Conservation (phyloP, 441 rosid genomes). For the Pelargonium myrrhifolium region DNA sequence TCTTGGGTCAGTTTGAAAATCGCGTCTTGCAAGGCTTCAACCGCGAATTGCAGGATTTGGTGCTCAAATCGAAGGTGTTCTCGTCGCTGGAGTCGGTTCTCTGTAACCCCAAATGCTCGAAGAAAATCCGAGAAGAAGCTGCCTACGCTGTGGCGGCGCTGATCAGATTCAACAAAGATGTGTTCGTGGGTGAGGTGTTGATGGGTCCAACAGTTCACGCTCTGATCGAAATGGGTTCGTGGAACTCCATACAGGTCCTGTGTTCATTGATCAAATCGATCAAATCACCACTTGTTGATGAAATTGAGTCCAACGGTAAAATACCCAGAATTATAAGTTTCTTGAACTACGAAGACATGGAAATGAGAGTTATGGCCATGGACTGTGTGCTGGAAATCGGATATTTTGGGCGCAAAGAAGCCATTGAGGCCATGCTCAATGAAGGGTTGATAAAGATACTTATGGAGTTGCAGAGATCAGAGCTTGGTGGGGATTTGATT, state of each 20-base stretch:
- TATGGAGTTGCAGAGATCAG: conserved; percentile 50
- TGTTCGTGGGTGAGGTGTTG: conserved; percentile 50
- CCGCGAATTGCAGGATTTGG: conserved; percentile 44
- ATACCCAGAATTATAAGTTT: conserved; percentile 37
- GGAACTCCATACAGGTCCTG: conserved; percentile 31
- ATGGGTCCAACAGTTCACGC: conserved; percentile 43
- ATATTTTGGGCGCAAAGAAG: conserved; percentile 57
- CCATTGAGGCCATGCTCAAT: conserved; percentile 41
- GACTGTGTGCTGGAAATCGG: conserved; percentile 58
- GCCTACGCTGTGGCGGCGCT: conserved; percentile 37
- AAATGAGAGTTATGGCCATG: conserved; percentile 30
- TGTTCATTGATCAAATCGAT: conserved; percentile 37
- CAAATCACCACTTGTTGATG: conserved; percentile 54
- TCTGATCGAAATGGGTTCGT: conserved; percentile 33
- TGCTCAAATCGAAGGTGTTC: conserved; percentile 40
- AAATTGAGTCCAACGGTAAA: conserved; percentile 38
- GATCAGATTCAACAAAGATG: conserved; percentile 57
- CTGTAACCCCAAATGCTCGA: conserved; percentile 29
- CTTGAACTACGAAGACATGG: conserved; percentile 38
- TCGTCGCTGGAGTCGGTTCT: conserved; percentile 26
- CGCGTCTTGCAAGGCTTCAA: conserved; percentile 44
- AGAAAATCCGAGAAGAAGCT: conserved; percentile 33
- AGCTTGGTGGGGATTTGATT: conserved; percentile 50
- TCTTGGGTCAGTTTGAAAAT: conserved; percentile 37
- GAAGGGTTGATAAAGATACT: conserved; percentile 40